Percentiles rank a stretch among this genome's conserved stretches.
Evolutionary conservation across 108 stramenopile species (phyloP).

Genomic region (Skeletonema grethae): DNA sequence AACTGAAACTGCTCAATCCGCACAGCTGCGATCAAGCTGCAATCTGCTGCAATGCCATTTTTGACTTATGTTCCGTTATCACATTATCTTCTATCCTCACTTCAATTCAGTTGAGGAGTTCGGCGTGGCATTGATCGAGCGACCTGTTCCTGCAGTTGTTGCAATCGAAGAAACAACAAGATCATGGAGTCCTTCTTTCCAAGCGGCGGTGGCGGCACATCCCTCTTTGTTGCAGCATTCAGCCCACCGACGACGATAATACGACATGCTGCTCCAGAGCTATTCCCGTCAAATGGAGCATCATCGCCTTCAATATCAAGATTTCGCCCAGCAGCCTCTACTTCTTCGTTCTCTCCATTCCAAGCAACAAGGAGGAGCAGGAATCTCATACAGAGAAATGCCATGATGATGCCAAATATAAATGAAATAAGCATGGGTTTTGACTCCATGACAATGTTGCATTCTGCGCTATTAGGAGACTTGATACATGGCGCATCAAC

Average conservation of each 20-base stretch:
- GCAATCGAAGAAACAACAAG: background rate
- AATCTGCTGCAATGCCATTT: too few species aligned
- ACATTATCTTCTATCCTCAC: too few species aligned
- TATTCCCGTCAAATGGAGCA: background rate
- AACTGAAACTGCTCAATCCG: too few species aligned
- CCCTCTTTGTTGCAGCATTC: background rate
- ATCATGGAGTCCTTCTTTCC: background rate
- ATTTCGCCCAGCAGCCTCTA: background rate
- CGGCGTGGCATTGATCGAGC: background rate
- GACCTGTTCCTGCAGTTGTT: background rate
- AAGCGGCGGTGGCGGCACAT: background rate
- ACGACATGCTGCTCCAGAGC: background rate
- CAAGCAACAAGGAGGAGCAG: background rate
- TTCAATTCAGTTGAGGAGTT: background rate
- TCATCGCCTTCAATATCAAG: background rate
- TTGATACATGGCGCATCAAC: background rate
- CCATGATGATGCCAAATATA: background rate
- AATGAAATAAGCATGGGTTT: constrained; percentile 2
- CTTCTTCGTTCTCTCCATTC: background rate
- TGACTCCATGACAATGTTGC: background rate
- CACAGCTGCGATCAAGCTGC: too few species aligned
- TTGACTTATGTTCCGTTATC: too few species aligned
- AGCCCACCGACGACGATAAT: background rate
- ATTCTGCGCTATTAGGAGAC: background rate
- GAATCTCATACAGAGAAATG: background rate